Percentiles rank a stretch among this genome's conserved stretches.
These are phyloP conservation scores for Acrocalymma vagum DNA, from an alignment of 2,329 filamentous ascomycete genomes.

Conservation along the genomic window DNA sequence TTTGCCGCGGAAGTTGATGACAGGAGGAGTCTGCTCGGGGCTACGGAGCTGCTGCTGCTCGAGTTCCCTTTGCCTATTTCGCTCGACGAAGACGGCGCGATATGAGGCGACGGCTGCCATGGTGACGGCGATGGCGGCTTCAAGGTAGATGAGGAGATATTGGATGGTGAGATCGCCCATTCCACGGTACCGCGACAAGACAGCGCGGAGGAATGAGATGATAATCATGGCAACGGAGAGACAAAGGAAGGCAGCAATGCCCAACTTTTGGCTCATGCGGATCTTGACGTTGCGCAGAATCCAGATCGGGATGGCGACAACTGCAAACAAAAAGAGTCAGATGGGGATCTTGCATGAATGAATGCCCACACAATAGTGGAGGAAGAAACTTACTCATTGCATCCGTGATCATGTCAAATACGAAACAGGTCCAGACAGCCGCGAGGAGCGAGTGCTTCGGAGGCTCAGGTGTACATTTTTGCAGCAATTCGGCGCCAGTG, in stretches of 20 bases:
- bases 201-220: not conserved
- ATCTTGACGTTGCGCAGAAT: slow-evolving; percentile 11
- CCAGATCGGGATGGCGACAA: slow-evolving; percentile 20
- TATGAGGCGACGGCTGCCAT: slow-evolving; percentile 27
- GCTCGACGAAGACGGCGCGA: slow-evolving; percentile 13
- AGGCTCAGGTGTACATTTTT: slow-evolving; percentile 8
- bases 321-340: slow-evolving; percentile 11
- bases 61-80: not conserved
- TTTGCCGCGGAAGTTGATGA: too few species aligned
- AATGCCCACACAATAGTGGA: too few species aligned
- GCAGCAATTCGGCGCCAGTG: not conserved
- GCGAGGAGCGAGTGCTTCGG: not conserved
- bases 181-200: not conserved
- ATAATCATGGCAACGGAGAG: slow-evolving; percentile 13
- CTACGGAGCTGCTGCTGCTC: too few species aligned
- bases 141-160: slow-evolving; percentile 3
- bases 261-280: slow-evolving; percentile 6
- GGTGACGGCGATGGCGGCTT: slow-evolving; percentile 21
- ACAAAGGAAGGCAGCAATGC: slow-evolving; percentile 11
- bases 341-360: not conserved
- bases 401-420: slow-evolving; percentile 7
- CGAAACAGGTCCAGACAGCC: not conserved
- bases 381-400: slow-evolving; percentile 10
- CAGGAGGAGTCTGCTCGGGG: too few species aligned
- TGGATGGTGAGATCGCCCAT: not conserved